Evolutionary conservation across 768 basidiomycete genomes (phyloP), one percentile per base, ranked within the genome.

Genomic region (Bullera alba): DNA sequence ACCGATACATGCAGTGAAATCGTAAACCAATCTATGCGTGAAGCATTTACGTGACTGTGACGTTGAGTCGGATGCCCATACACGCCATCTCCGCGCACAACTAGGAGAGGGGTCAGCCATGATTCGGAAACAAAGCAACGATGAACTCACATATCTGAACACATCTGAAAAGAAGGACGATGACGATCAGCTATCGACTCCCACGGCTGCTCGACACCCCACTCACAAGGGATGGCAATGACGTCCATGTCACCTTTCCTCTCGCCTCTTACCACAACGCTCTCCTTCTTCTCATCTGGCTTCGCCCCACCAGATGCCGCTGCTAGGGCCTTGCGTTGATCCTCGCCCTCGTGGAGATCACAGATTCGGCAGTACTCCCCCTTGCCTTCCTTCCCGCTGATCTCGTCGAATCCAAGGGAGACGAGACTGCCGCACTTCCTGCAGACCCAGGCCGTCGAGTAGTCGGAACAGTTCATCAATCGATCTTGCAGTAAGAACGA

Each of bases 401-500:
- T 77, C 69, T 95, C 88, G 55, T 97, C 92, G 73, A 93, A 97
- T 21, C 95, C 95, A 46, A 99, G 78, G 7, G 92, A 91, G 61
- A 97, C 87, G 47, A 99, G 78, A 68, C 87, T 91, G 16, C 95
- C 95, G 69, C 95, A 99, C 2, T 84, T 86, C 46, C 95, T 81
- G 74, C 95, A 99, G 10, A 97, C 92, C 95, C 95, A 99, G 3
- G 95, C 88, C 0, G 91, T 97, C 23, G 95, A 96, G 74, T 97
- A 99, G 74, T 99, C 95, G 23, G 93, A 97, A 70, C 95, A 99
- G 75, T 99, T 99, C 95, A 99, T 97, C 69, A 99, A 76, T 50
- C 95, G 80, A 75, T 99, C 95, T 77, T 99, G 95, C 21, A 99
- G 81, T 34, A 99, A 79, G 83, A 95, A 99, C 1, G 92, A 91